phyloP scores from a whole-genome alignment of 2,329 filamentous ascomycete genomes.

The Rhynchosporium graminicola region DNA sequence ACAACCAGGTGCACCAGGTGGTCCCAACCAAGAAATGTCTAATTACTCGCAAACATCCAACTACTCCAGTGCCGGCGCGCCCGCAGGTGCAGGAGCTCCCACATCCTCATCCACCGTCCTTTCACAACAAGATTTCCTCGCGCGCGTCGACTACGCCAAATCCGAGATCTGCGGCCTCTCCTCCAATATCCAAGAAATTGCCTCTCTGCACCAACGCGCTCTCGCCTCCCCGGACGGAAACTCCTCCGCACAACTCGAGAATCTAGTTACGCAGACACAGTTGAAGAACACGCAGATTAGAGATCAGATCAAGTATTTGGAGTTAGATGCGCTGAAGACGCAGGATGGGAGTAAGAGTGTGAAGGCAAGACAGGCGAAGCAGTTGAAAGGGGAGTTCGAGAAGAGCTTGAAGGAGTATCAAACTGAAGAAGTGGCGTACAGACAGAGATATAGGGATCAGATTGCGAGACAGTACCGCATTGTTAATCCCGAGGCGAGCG shows the following conservation, averaged over 20 bases:
- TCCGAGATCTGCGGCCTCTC: constrained; percentile 67
- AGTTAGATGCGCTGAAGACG: constrained; percentile 68
- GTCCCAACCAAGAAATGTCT: constrained; percentile 35
- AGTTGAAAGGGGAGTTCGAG: constrained; percentile 74
- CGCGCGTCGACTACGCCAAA: constrained; percentile 66
- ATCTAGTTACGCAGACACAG: constrained; percentile 69
- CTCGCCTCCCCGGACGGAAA: constrained; percentile 63
- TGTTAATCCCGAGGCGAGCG: constrained; percentile 77
- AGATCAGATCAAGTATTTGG: constrained; percentile 75
- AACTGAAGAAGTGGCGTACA: constrained; percentile 70
- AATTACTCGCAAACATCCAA: constrained; percentile 35
- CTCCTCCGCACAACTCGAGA: constrained; percentile 56
- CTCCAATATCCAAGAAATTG: constrained; percentile 67
- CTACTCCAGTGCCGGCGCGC: constrained; percentile 34
- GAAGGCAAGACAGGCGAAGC: constrained; percentile 72
- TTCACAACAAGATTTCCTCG: constrained; percentile 67
- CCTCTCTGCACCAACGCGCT: constrained; percentile 69
- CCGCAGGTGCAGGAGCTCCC: constrained; percentile 21
- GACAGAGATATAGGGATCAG: constrained; percentile 71
- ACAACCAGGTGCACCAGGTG: constrained; percentile 28
- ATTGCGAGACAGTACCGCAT: constrained; percentile 80
- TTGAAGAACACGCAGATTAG: constrained; percentile 74
- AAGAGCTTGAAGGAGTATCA: constrained; percentile 70
- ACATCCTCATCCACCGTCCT: constrained; percentile 45
- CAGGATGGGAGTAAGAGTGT: constrained; percentile 59